Conservation (phyloP, 257 asterid genomes). For the Petrea volubilis region DNA sequence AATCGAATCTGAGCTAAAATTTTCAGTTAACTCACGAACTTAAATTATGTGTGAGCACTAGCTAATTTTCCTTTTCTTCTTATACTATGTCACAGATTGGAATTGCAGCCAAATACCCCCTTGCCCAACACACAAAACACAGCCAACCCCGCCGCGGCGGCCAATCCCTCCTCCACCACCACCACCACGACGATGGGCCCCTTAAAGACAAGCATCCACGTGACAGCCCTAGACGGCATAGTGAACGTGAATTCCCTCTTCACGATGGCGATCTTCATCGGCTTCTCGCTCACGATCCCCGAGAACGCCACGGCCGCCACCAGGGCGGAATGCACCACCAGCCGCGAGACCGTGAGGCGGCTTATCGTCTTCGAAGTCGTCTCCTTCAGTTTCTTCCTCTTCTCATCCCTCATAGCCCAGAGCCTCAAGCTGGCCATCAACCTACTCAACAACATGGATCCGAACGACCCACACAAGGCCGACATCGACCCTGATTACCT, state of each 20-base stretch:
- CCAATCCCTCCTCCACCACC: not conserved
- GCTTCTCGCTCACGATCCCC: slow-evolving; percentile 32
- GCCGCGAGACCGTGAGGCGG: slow-evolving; percentile 5
- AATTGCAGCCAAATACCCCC: not conserved
- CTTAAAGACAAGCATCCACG: slow-evolving; percentile 30
- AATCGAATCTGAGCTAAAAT: no score
- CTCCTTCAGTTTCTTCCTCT: slow-evolving; percentile 39
- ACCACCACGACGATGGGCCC: not conserved
- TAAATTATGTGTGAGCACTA: no score
- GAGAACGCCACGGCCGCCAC: slow-evolving; percentile 16
- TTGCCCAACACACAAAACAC: not conserved
- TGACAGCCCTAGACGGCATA: slow-evolving; percentile 41
- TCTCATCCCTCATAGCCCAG: slow-evolving; percentile 38
- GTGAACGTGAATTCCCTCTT: slow-evolving; percentile 44
- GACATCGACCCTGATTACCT: slow-evolving; percentile 17
- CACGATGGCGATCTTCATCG: slow-evolving; percentile 38
- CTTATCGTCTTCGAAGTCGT: slow-evolving; percentile 34
- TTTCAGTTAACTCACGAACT: no score
- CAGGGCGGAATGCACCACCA: slow-evolving; percentile 16
- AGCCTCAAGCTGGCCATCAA: slow-evolving; percentile 33
- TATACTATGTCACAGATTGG: not conserved
- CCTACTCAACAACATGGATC: slow-evolving; percentile 22
- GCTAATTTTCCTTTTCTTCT: not conserved
- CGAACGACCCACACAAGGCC: slow-evolving; percentile 23
- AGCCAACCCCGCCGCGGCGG: not conserved